Evolutionary conservation across 129 eudicot genomes (phyloP).

Genomic region (Helichrysum umbraculigerum): DNA sequence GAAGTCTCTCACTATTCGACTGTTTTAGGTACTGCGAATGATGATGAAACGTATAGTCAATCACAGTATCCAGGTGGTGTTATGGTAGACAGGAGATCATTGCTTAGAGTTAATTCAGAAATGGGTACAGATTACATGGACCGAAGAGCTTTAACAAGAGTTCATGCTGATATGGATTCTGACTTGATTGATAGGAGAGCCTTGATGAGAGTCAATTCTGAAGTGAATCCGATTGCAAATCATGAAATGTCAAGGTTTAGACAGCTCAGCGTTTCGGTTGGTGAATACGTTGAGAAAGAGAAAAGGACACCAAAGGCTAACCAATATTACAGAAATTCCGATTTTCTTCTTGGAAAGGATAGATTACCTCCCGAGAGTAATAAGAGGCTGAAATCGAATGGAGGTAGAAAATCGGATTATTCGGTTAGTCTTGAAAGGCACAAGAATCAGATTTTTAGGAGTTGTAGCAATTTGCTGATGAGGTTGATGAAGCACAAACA

Average conservation of each 20-base stretch:
- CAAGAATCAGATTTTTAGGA: conserved; percentile 56
- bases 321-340: conserved; percentile 65
- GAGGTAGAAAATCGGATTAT: conserved; percentile 52
- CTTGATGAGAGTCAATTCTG: conserved; percentile 56
- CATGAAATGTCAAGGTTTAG: conserved; percentile 48
- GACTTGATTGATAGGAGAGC: conserved; percentile 24
- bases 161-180: conserved; percentile 57
- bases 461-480: conserved; percentile 64
- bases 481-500: conserved; percentile 49
- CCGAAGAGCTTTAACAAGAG: conserved; percentile 45
- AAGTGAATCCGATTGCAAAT: conserved; percentile 47
- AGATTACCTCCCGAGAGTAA: conserved; percentile 79
- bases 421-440: conserved; percentile 44
- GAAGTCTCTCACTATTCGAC: conserved; percentile 38
- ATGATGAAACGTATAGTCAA: conserved; percentile 36
- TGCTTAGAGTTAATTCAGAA: conserved; percentile 62
- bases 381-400: conserved; percentile 50
- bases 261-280: conserved; percentile 49
- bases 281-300: conserved; percentile 76
- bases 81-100: conserved; percentile 26
- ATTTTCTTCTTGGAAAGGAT: conserved; percentile 80
- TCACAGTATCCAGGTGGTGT: conserved; percentile 33
- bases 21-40: not conserved
- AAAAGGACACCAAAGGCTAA: conserved; percentile 94
- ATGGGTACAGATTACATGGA: conserved; percentile 47